These are phyloP conservation scores for Pseudodiploospora longispora DNA, from an alignment of 2,329 filamentous ascomycete species.

Conservation along the genomic window DNA sequence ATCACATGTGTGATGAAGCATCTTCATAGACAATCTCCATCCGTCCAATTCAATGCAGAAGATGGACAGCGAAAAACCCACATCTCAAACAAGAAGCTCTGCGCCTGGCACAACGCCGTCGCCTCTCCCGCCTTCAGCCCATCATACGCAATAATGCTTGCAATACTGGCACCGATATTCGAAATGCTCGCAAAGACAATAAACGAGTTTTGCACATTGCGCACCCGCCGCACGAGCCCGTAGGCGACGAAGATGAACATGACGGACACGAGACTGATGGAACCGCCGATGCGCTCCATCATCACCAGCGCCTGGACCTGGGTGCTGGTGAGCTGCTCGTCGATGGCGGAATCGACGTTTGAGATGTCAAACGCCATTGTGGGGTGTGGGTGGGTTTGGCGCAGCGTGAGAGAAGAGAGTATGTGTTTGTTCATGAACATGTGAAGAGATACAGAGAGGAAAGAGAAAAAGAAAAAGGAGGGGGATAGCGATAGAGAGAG, in stretches of 20 bases:
- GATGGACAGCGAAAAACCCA: conserved; percentile 35
- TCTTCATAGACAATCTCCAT: too few relatives aligned
- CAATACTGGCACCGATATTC: conserved; percentile 52
- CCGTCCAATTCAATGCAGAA: too few relatives aligned
- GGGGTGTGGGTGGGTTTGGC: neutral
- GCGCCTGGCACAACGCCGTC: conserved; percentile 52
- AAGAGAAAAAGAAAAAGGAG: neutral
- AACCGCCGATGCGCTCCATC: conserved; percentile 46
- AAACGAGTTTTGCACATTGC: conserved; percentile 54
- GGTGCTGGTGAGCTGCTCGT: conserved; percentile 22
- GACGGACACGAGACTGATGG: conserved; percentile 43
- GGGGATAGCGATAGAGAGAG: neutral
- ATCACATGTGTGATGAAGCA: too few relatives aligned
- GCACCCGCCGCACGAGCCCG: conserved; percentile 39
- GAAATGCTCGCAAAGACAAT: conserved; percentile 54
- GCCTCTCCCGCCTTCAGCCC: conserved; percentile 47
- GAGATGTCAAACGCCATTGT: neutral
- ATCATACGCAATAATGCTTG: conserved; percentile 62
- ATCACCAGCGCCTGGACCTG: conserved; percentile 36
- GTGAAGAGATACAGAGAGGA: neutral
- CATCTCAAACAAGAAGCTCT: conserved; percentile 58
- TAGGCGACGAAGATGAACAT: conserved; percentile 46
- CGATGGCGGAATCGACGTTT: conserved; percentile 5
- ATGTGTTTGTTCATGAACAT: neutral
- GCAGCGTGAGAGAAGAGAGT: neutral